Evolutionary conservation across 179 eudicot species (phyloP), one percentile per base, ranked within the genome.

Genomic region (Vitellaria paradoxa): DNA sequence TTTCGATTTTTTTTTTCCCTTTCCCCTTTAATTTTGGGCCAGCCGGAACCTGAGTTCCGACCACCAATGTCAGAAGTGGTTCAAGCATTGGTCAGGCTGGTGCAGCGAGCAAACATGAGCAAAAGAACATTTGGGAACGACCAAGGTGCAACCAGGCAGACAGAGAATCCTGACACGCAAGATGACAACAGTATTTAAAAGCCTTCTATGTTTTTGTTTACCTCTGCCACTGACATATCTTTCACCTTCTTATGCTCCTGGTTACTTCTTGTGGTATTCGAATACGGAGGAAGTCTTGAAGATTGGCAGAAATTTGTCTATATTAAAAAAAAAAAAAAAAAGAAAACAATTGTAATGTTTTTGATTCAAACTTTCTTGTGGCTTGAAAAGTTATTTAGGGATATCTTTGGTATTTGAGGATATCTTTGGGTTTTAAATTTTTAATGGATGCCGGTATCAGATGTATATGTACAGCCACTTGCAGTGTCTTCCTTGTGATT

Each of bases 41-140:
- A 96, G 99, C 88, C 96, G 56, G 99, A 96, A 82, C 99, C 99
- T 0, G 99, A 96, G 85, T 96, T 96, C 89, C 89, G 99, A 77
- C 99, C 99, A 72, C 99, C 99, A 10, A 96, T 96, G 99, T 96
- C 99, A 46, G 99, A 96, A 81, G 99, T 96, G 83, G 99, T 96
- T 26, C 94, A 96, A 80, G 92, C 96, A 18, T 85, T 96, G 89
- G 97, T 93, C 57, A 89, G 96, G 21, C 85, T 95, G 83, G 99
- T 95, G 78, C 97, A 93, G 74, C 87, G 97, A 60, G 89, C 97
- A 68, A 95, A 95, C 89, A 95, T 93, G 99, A 95, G 99, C 90
- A 95, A 93, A 86, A 84, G 99, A 82, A 95, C 98, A 8, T 84
- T 93, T 7, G 97, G 97, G 14, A 92, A 81, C 70, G 88, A 84